Conservation (phyloP, 192 early-diverging fungal genomes). For the Rhizoclosmatium sp. region DNA sequence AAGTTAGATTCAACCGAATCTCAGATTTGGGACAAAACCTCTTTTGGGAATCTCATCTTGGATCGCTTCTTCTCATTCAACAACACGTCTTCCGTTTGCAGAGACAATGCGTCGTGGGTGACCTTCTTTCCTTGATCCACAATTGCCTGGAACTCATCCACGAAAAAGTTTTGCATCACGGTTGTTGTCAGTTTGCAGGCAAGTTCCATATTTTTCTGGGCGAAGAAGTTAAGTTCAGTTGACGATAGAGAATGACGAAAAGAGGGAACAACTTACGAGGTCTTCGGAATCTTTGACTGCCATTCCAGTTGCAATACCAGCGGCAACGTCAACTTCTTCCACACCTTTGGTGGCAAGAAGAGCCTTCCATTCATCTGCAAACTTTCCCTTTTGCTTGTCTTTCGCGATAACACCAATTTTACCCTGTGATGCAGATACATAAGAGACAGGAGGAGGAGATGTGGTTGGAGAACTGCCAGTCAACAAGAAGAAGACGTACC, state of each 20-base stretch:
- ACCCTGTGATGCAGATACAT: conserved; percentile 44
- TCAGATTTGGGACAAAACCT: conserved; percentile 52
- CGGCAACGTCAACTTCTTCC: conserved; percentile 75
- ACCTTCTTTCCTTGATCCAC: conserved; percentile 90
- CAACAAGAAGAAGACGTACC: conserved; percentile 1
- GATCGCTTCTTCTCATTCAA: conserved; percentile 72
- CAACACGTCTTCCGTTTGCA: conserved; percentile 74
- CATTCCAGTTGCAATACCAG: conserved; percentile 74
- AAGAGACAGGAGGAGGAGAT: neutral
- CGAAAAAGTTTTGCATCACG: conserved; percentile 89
- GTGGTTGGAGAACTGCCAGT: neutral
- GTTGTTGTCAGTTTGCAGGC: conserved; percentile 78
- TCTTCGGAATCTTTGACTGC: conserved; percentile 94
- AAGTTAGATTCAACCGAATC: neutral
- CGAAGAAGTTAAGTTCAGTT: neutral
- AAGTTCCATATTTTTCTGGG: conserved; percentile 70
- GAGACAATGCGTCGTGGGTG: conserved; percentile 83
- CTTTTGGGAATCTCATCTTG: conserved; percentile 71
- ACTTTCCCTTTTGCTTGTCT: conserved; percentile 78
- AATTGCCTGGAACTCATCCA: conserved; percentile 82
- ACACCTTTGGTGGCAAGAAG: conserved; percentile 63
- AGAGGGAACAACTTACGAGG: conserved; percentile 58
- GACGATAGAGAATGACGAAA: neutral
- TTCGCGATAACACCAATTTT: conserved; percentile 80
- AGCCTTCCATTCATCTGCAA: conserved; percentile 80